Evolutionary conservation across 257 asterid genomes (phyloP).

Genomic region (Eucommia ulmoides): DNA sequence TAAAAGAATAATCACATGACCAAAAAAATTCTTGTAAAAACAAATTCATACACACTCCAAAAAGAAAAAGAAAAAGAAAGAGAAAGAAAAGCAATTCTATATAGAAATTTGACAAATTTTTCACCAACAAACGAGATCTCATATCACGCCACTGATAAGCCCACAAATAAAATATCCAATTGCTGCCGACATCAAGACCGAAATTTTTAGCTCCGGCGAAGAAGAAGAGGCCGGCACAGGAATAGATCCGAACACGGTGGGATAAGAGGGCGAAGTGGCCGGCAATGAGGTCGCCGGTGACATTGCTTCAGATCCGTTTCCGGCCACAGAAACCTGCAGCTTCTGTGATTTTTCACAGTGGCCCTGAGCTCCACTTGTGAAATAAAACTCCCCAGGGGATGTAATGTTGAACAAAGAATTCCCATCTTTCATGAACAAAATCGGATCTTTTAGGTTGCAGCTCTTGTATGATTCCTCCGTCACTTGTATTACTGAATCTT

Average conservation of each 20-base stretch:
- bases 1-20: too few relatives aligned
- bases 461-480: slow-evolving; percentile 34
- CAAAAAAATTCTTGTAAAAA: too few relatives aligned
- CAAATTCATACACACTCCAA: too few relatives aligned
- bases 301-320: slow-evolving; percentile 42
- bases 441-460: slow-evolving; percentile 77
- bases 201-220: slow-evolving; percentile 17
- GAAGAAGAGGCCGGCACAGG: slow-evolving; percentile 34
- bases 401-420: slow-evolving; percentile 71
- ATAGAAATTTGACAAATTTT: too few relatives aligned
- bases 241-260: slow-evolving; percentile 52
- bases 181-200: slow-evolving; percentile 20
- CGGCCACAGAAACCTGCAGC: slow-evolving; percentile 45
- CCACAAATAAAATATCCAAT: slow-evolving; percentile 12
- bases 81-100: too few relatives aligned
- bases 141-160: slow-evolving; percentile 1
- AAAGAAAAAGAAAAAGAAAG: too few relatives aligned
- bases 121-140: too few relatives aligned
- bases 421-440: slow-evolving; percentile 61
- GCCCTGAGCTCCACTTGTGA: slow-evolving; percentile 66
- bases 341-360: slow-evolving; percentile 52
- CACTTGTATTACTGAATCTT: slow-evolving; percentile 81
- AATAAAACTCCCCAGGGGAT: slow-evolving; percentile 42
- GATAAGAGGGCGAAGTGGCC: slow-evolving; percentile 58
- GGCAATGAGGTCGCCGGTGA: slow-evolving; percentile 37